Evolutionary conservation across 192 early-diverging fungal species (phyloP), one percentile per base, ranked within the genome.

Genomic region (Entophlyctis helioformis): DNA sequence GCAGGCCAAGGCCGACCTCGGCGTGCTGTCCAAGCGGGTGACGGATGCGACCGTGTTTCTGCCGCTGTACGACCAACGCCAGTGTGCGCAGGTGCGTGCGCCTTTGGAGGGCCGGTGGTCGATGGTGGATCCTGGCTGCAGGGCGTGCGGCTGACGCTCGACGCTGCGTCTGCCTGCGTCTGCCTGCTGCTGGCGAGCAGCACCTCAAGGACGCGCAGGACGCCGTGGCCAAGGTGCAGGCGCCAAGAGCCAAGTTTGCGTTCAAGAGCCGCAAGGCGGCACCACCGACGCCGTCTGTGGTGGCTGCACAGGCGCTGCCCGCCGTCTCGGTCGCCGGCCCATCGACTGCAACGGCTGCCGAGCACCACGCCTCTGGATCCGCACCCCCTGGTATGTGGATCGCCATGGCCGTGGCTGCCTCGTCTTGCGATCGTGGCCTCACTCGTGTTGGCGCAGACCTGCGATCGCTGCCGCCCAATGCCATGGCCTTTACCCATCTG

Each of bases 51-150:
- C 68, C 15, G 53, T 56, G 1, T 82, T 66, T 56, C 61, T 87
- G 32, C 81, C 84, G 0, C 36, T 66, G 16, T 83, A 84, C 51
- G 82, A 87, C 58, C 74, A 79, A 53, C 56, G 80, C 21, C 68
- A 76, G 39, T 83, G 64, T 40, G 32, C 56, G 15, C 47, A 59
- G 60, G 83, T 76, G 62, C 36, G 44, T 33, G n/a, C 32, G 21
- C 8, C 25, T n/a, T n/a, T n/a, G n/a, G n/a, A n/a, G n/a, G n/a
- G n/a, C n/a, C n/a, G n/a, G n/a, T n/a, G n/a, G 29, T 31, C 6
- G 6, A 31, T 31, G 29, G 6, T 4, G 29, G 29, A 31, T 31
- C 29, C 11, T 11, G 29, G 6, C 29, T 11, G 29, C 29, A 31
- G 29, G 11, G 29, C 11, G 6, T 8, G 4, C 29, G 29, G 6